Base-by-base conservation (phyloP, 148 eudicot genomes). In the Vaccinium darrowii region DNA sequence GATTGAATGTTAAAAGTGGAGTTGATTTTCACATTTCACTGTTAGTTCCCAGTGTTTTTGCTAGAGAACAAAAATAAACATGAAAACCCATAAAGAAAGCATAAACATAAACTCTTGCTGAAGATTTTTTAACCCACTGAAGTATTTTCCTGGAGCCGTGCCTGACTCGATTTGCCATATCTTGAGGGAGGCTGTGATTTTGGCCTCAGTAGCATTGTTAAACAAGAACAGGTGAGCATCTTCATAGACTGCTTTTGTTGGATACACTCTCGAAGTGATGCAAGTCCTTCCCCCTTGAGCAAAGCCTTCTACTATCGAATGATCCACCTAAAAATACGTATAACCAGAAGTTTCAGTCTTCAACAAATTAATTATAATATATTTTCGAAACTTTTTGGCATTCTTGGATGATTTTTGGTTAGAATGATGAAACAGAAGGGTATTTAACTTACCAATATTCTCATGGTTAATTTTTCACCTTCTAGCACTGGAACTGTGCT, bases 221-320 rank as follows among this genome's bases (percentile, higher is more conserved):
- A 93, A 93, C 73, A 93, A 67, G 83, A 84, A 91, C 2, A 93
- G 58, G 83, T 86, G 86, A 4, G 93, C 88, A 2, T 90, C 87
- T 58, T 80, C 87, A 84, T 89, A 82, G 72, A 91, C 90, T 16
- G 94, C 95, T 57, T 88, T 89, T 16, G 92, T 91, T 18, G 95
- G 94, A 84, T 93, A 93, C 0, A 92, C 89, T 1, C 95, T 65
- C 5, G 93, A 89, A 56, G 95, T 91, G 43, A 93, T 90, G 86
- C 91, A 87, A 18, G 90, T 87, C 82, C 95, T 90, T 21, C 95
- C 95, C 1, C 92, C 92, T 91, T 93, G 95, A 0, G 91, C 95
- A 79, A 86, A 93, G 23, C 94, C 88, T 83, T 93, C 95, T 9
- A 93, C 85, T 51, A 91, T 89, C 19, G 95, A 93, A 84, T 93